Conservation (phyloP, 345 rosid genomes). For the Aquilaria sinensis region DNA sequence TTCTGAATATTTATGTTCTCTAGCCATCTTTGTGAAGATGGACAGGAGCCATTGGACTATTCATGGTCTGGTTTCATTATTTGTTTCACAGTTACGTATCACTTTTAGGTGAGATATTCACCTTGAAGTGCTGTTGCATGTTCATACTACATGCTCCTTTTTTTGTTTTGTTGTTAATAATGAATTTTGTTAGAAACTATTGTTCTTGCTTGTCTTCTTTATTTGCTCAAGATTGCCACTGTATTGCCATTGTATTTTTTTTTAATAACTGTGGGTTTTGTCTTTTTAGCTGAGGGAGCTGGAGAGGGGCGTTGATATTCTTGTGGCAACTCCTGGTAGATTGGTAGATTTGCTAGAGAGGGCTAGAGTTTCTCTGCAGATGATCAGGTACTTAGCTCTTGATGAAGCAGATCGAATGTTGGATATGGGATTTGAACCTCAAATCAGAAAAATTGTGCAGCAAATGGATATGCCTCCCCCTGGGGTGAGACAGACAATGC, state of each 20-base stretch:
- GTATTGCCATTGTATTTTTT: neutral
- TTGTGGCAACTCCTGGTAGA: constrained; percentile 99
- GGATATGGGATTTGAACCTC: constrained; percentile 99
- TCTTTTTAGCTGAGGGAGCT: constrained; percentile 75
- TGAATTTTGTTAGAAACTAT: neutral
- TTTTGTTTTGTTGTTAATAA: neutral
- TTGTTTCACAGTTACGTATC: too few relatives aligned
- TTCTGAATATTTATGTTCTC: too few relatives aligned
- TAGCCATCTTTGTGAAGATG: too few relatives aligned
- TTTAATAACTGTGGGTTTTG: constrained; percentile 5
- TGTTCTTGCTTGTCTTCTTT: too few relatives aligned
- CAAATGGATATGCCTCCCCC: constrained; percentile 96
- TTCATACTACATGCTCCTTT: neutral
- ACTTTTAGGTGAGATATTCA: neutral
- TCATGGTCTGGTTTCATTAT: too few relatives aligned
- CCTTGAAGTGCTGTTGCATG: neutral
- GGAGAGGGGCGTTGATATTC: constrained; percentile 97
- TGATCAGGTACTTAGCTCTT: constrained; percentile 85
- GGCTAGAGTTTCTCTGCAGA: constrained; percentile 89
- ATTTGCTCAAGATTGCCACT: neutral
- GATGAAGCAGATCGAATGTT: constrained; percentile 99
- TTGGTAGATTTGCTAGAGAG: constrained; percentile 92
- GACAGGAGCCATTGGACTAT: too few relatives aligned
- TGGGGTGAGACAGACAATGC: constrained; percentile 85
- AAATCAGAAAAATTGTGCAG: constrained; percentile 92